Conservation (phyloP, 2,329 filamentous ascomycete species). For the Stagonosporopsis tanaceti region DNA sequence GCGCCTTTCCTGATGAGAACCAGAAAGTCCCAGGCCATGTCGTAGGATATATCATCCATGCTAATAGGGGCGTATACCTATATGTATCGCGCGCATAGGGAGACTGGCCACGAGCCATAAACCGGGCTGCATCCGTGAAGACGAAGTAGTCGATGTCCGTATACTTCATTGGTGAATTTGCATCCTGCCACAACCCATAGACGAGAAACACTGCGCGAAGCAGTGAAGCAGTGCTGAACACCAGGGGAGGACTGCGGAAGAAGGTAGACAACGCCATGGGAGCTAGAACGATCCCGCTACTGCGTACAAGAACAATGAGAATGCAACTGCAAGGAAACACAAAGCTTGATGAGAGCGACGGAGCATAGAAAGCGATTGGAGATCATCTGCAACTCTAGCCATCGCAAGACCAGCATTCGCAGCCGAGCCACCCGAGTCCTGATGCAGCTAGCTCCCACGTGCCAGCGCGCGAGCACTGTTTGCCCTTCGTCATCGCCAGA, state of each 20-base stretch:
- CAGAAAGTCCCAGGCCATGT: slow-evolving; percentile 65
- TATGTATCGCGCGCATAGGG: slow-evolving; percentile 94
- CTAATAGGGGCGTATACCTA: slow-evolving; percentile 92
- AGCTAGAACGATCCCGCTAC: not conserved
- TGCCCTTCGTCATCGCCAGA: slow-evolving; percentile 27
- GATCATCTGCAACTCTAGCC: slow-evolving; percentile 3
- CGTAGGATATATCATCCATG: slow-evolving; percentile 89
- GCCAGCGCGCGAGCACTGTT: slow-evolving; percentile 31
- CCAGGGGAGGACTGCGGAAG: slow-evolving; percentile 44
- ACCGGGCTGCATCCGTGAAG: slow-evolving; percentile 93
- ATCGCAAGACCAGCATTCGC: slow-evolving; percentile 4
- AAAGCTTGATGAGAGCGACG: not conserved
- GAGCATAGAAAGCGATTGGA: not conserved
- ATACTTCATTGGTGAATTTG: slow-evolving; percentile 91
- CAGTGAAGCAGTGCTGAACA: slow-evolving; percentile 59
- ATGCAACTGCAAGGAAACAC: not conserved
- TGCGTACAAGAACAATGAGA: not conserved
- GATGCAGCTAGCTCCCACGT: slow-evolving; percentile 32
- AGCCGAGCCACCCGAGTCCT: slow-evolving; percentile 32
- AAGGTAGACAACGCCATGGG: slow-evolving; percentile 42
- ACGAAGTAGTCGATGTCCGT: slow-evolving; percentile 99
- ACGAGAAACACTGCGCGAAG: slow-evolving; percentile 78
- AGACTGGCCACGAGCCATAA: slow-evolving; percentile 70
- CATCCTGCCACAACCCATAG: slow-evolving; percentile 93
- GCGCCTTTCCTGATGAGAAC: slow-evolving; percentile 85